Evolutionary conservation across 306 rosid genomes (phyloP).

Genomic region (Ammopiptanthus mongolicus): DNA sequence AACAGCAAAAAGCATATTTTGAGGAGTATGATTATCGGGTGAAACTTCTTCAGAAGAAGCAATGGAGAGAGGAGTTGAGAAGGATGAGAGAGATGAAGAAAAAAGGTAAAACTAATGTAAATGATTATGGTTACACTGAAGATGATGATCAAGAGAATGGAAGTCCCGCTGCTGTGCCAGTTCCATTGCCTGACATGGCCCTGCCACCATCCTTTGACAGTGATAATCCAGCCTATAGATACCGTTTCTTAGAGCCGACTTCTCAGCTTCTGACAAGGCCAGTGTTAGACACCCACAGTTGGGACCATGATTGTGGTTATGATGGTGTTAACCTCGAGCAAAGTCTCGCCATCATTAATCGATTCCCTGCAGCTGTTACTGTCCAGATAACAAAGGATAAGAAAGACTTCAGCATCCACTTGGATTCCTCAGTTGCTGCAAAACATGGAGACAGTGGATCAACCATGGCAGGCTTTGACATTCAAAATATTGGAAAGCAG

Average conservation of each 20-base stretch:
- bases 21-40: constrained; percentile 98
- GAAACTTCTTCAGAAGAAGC: constrained; percentile 90
- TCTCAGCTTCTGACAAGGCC: constrained; percentile 95
- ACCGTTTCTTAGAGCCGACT: constrained; percentile 94
- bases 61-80: constrained; percentile 91
- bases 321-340: constrained; percentile 95
- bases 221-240: constrained; percentile 81
- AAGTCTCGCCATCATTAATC: constrained; percentile 54
- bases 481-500: constrained; percentile 60
- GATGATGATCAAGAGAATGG: constrained; percentile 83
- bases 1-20: constrained; percentile 76
- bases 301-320: constrained; percentile 99
- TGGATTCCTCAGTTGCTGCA: constrained; percentile 90
- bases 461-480: constrained; percentile 95
- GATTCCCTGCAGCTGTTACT: constrained; percentile 68
- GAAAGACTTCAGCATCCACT: constrained; percentile 87
- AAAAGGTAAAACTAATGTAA: constrained; percentile 47
- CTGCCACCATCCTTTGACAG: constrained; percentile 96
- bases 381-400: constrained; percentile 95
- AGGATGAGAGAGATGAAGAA: constrained; percentile 90
- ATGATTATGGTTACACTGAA: constrained; percentile 47
- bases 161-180: constrained; percentile 92
- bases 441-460: constrained; percentile 88
- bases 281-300: constrained; percentile 85
- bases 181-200: constrained; percentile 90